These are phyloP conservation scores for Triadica sebifera DNA, from an alignment of 345 rosid species.

Conservation along the genomic window DNA sequence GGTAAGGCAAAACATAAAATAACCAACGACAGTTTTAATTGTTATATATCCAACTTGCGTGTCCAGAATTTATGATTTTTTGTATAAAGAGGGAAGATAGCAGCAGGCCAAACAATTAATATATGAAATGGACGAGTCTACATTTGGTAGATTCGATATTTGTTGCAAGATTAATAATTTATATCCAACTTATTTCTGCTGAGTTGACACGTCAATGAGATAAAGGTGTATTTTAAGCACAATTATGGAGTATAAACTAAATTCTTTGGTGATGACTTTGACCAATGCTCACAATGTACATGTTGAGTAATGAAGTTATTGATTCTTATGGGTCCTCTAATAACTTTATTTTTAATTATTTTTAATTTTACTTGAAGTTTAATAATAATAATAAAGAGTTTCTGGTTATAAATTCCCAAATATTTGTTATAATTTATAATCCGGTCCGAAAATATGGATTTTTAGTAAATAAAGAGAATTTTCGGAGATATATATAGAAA, in stretches of 20 bases:
- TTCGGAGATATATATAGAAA: too few species aligned
- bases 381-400: too few species aligned
- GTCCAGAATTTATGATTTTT: neutral
- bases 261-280: constrained; percentile 11
- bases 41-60: neutral
- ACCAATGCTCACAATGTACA: constrained; percentile 3
- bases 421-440: too few species aligned
- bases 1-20: too few species aligned
- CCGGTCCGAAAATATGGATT: too few species aligned
- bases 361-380: too few species aligned
- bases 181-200: neutral
- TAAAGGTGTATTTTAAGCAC: neutral
- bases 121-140: neutral
- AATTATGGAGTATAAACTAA: too few species aligned
- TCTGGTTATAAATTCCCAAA: too few species aligned
- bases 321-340: neutral
- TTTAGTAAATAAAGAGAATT: too few species aligned
- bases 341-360: too few species aligned
- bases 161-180: neutral
- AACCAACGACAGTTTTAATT: neutral
- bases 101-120: neutral
- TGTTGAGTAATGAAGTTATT: neutral
- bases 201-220: neutral
- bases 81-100: neutral
- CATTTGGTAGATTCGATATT: neutral